Percentiles rank a stretch among this genome's conserved stretches.
These are phyloP conservation scores for Scleromitrula shiraiana DNA, from an alignment of 2,329 filamentous ascomycete species.

Conservation along the genomic window DNA sequence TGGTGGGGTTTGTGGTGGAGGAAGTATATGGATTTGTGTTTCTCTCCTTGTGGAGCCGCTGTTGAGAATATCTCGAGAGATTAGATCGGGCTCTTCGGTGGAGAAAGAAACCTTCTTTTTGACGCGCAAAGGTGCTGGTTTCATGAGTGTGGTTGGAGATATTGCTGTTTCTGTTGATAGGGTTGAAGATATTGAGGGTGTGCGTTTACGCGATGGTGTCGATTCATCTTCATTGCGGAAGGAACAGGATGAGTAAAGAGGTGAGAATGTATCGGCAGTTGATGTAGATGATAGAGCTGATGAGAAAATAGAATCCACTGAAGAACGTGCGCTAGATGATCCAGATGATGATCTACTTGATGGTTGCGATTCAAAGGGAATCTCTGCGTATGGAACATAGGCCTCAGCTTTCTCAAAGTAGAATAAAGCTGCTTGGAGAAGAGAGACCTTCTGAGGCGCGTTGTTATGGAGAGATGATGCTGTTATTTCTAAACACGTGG, in stretches of 20 bases:
- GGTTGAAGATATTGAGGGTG: slow-evolving; percentile 2
- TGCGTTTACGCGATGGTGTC: slow-evolving; percentile 7
- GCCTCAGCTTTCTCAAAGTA: slow-evolving; percentile 24
- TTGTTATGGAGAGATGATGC: slow-evolving; percentile 22
- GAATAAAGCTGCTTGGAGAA: slow-evolving; percentile 24
- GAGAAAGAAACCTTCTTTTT: slow-evolving; percentile 28
- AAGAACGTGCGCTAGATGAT: slow-evolving; percentile 23
- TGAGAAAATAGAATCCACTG: slow-evolving; percentile 25
- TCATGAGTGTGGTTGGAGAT: neutral
- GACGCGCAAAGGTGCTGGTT: slow-evolving; percentile 13
- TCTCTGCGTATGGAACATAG: slow-evolving; percentile 18
- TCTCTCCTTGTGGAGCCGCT: neutral
- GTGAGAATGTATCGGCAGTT: slow-evolving; percentile 5
- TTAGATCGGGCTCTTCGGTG: neutral
- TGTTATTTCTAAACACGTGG: slow-evolving; percentile 24
- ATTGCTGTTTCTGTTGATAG: neutral
- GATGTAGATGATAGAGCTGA: slow-evolving; percentile 16
- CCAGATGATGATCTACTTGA: slow-evolving; percentile 8
- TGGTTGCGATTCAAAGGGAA: slow-evolving; percentile 11
- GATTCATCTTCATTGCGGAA: slow-evolving; percentile 7
- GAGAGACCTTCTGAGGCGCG: slow-evolving; percentile 21
- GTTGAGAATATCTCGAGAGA: neutral
- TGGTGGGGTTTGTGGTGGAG: neutral
- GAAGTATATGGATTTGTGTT: neutral
- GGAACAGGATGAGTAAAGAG: slow-evolving; percentile 13